Base-by-base conservation (phyloP, 2,329 filamentous ascomycete species). In the Trichophyton mentagrophytes region DNA sequence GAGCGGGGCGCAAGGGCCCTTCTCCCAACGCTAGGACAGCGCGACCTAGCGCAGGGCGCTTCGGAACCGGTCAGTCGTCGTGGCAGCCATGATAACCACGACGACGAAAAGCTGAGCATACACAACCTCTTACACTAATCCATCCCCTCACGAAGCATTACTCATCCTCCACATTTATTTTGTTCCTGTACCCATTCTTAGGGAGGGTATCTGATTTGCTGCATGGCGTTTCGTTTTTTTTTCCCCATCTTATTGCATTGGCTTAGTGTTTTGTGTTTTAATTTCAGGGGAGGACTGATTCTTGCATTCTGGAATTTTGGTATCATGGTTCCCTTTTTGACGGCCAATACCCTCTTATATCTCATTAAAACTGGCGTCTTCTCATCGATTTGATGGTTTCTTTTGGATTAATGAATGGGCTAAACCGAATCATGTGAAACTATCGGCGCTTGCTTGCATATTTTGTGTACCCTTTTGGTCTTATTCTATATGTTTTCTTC, bases 1-100 rank as follows among this genome's bases (percentile, higher is more conserved):
- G 66, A 67, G 30, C 64, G 64, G 22, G 67, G 66, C 27, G 62
- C 62, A 42, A 61, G 61, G 33, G 63, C 62, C 3, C 47, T 67
- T 17, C 60, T 65, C 47, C 65, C 64, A 8, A 60, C 62, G 7
- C 51, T 66, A 33, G 60, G 62, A 15, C 62, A 60, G 11, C 62
- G 58, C 7, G 62, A 63, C n/a, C 38, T 63, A 36, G 49, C 15
- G 49, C 59, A 49, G 17, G 53, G 49, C 25, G 59, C 15, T 25
- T 30, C 59, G 11, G 61, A 61, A n/a, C 61, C 27, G 17, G 57
- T 42, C 8, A 61, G 61, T n/a, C 60, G 63, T 30, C 46, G 57
- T 40, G 62, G 61, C 44, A 65, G 64, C 47, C 63, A 65, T 27
- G 63, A 65, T 46, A 64, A 62, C 40, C 61, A 65, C 49, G 63